phyloP scores from a whole-genome alignment of 1,284 basidiomycete genomes.

The Phlebopus sp. region DNA sequence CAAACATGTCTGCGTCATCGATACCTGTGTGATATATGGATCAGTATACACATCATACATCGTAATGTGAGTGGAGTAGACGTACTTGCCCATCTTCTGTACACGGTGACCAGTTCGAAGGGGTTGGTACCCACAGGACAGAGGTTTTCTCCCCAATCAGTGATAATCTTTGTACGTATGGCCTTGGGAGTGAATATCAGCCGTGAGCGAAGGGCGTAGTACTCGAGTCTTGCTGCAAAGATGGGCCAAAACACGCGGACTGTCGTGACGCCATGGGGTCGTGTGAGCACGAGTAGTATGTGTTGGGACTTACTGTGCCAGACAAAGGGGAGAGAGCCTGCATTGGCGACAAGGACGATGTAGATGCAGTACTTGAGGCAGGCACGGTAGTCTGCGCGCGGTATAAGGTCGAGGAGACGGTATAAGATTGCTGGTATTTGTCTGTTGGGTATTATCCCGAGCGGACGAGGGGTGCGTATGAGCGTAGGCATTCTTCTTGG shows the following conservation, averaged over 20 bases:
- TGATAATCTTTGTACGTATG: conserved; percentile 38
- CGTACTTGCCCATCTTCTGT: conserved; percentile 56
- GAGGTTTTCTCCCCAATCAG: conserved; percentile 42
- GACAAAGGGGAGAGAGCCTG: conserved; percentile 54
- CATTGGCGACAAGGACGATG: conserved; percentile 49
- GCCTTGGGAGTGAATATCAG: conserved; percentile 40
- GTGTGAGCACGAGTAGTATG: not conserved
- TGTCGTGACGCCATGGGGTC: conserved; percentile 27
- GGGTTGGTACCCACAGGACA: conserved; percentile 59
- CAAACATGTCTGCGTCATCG: conserved; percentile 64
- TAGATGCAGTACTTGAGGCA: conserved; percentile 34
- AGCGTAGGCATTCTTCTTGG: no score
- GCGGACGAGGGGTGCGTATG: no score
- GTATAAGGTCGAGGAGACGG: conserved; percentile 4
- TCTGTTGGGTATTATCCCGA: not conserved
- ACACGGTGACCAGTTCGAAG: conserved; percentile 41
- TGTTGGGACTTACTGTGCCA: conserved; percentile 61
- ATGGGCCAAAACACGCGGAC: conserved; percentile 59
- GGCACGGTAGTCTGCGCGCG: conserved; percentile 9
- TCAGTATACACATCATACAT: not conserved
- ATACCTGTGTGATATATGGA: conserved; percentile 39
- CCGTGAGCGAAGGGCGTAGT: conserved; percentile 36
- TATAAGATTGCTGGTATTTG: conserved; percentile 2
- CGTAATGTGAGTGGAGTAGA: conserved; percentile 17
- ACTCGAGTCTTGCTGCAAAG: conserved; percentile 36